Evolutionary conservation across 2,329 filamentous ascomycete species (phyloP), one percentile per base, ranked within the genome.

Genomic region (Diaporthe citrichinensis): DNA sequence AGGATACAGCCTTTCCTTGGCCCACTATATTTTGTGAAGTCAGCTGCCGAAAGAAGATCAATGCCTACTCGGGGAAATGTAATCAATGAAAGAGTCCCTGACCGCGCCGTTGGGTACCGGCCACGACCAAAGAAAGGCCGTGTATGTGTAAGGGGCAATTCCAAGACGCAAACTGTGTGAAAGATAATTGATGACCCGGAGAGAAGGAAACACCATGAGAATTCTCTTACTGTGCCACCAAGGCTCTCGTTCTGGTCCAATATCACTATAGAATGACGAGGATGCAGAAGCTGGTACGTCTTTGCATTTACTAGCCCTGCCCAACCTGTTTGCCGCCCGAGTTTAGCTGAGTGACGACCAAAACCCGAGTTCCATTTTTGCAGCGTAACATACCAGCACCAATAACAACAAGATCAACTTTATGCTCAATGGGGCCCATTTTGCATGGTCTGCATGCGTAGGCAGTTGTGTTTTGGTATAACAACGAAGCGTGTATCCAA

Each of bases 1-100:
- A 0, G 91, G 90, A 81, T 95, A 93, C 0, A 95, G 83, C 1
- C 93, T 88, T 51, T 93, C 86, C 74, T 90, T 86, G 12, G 91
- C 89, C 94, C 94, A 96, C 23, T 68, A 12, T 20, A 68, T 14
- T 10, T 25, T 15, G 10, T 20, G 6, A n/a, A 31, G 46, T 68
- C 62, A 68, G 62, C 46, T 34, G 4, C 41, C 7, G 6, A 17
- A 36, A 3, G 36, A 51, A 2, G 14, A 39, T 15, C 1, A 20
- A 25, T 17, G 31, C 10, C 9, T 20, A 1, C 20, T 51, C 3
- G 5, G 14, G 12, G 2, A 2, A 10, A 53, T 4, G 20, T 12
- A 34, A 8, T 0, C 2, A 15, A 17, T 3, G 20, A 28, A 2
- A 51, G 17, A 36, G 9, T 23, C 8, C 12, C 10, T 31, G n/a